These are phyloP conservation scores for Whalleya microplaca DNA, from an alignment of 2,329 filamentous ascomycete species.

Conservation along the genomic window DNA sequence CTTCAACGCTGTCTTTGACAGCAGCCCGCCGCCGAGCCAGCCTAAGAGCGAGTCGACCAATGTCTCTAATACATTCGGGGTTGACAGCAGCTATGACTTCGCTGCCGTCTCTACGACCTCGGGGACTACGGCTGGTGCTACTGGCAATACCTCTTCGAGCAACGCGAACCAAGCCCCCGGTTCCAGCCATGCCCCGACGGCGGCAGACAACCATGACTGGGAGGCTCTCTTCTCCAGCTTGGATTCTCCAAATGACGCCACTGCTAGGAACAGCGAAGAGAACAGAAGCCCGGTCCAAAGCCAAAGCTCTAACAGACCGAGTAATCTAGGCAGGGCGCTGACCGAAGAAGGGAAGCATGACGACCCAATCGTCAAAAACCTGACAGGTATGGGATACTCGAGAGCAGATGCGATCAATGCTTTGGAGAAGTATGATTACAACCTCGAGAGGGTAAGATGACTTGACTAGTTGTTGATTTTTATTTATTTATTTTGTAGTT, in stretches of 20 bases:
- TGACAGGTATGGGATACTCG: slow-evolving; percentile 88
- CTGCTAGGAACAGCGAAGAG: slow-evolving; percentile 31
- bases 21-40: slow-evolving; percentile 60
- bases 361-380: slow-evolving; percentile 85
- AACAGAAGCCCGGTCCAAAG: slow-evolving; percentile 30
- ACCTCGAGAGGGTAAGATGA: slow-evolving; percentile 81
- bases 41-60: slow-evolving; percentile 55
- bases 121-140: slow-evolving; percentile 32
- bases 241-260: slow-evolving; percentile 54
- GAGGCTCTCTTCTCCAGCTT: slow-evolving; percentile 89
- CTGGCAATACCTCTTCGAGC: slow-evolving; percentile 42
- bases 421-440: slow-evolving; percentile 94
- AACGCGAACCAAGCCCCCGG: slow-evolving; percentile 40
- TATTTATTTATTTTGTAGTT: slow-evolving; percentile 19
- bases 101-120: slow-evolving; percentile 48
- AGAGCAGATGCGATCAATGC: slow-evolving; percentile 75
- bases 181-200: slow-evolving; percentile 44
- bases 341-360: slow-evolving; percentile 80
- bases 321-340: slow-evolving; percentile 64
- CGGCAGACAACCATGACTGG: slow-evolving; percentile 76
- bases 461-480: background rate
- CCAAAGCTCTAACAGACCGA: slow-evolving; percentile 30
- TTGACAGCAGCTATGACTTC: slow-evolving; percentile 64
- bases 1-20: slow-evolving; percentile 83
- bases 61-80: slow-evolving; percentile 49